A percentile compares a stretch with the other conserved stretches of the same genome.
phyloP scores from a whole-genome alignment of 805 yeast species.

The Barnettozyma vustinii region DNA sequence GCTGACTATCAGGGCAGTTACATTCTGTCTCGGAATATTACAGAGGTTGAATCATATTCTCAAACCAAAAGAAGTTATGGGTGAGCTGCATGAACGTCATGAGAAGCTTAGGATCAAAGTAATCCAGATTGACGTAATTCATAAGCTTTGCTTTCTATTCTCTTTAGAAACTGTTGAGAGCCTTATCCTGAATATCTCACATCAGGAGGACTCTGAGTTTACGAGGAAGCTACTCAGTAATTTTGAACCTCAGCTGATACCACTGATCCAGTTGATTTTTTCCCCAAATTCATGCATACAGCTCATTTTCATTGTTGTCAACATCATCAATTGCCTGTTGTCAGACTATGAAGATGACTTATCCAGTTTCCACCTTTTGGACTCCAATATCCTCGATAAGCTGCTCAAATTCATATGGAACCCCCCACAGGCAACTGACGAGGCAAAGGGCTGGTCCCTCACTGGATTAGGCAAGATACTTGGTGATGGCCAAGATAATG shows the following conservation, averaged over 20 bases:
- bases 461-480: conserved; percentile 49
- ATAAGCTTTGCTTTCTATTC: conserved; percentile 44
- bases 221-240: conserved; percentile 3
- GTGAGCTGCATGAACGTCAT: conserved; percentile 19
- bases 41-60: conserved; percentile 19
- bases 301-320: conserved; percentile 47
- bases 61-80: conserved; percentile 23
- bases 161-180: conserved; percentile 54
- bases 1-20: conserved; percentile 12
- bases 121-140: conserved; percentile 42
- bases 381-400: conserved; percentile 22
- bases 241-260: conserved; percentile 21
- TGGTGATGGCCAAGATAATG: conserved; percentile 45
- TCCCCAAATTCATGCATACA: conserved; percentile 46
- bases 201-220: conserved; percentile 9
- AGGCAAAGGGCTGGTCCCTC: conserved; percentile 34
- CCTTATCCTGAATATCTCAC: conserved; percentile 22
- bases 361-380: conserved; percentile 9
- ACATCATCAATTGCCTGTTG: conserved; percentile 43
- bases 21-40: conserved; percentile 13
- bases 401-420: conserved; percentile 34
- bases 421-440: neutral
- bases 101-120: conserved; percentile 26
- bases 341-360: conserved; percentile 16
- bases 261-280: conserved; percentile 36